Evolutionary conservation across 768 basidiomycete species (phyloP).

Genomic region (Suillus bovinus): DNA sequence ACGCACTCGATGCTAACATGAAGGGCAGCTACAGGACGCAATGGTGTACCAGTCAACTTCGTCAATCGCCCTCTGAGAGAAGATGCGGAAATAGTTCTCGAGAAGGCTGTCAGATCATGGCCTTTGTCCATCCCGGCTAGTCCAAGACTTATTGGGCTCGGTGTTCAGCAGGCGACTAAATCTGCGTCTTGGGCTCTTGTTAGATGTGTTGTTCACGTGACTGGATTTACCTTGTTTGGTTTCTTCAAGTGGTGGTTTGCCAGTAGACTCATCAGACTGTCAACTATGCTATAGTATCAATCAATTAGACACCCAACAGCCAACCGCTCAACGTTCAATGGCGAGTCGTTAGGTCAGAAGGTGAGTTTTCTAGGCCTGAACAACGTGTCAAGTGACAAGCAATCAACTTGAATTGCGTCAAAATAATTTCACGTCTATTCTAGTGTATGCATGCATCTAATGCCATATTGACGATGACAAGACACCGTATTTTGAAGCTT

Average conservation of each 20-base stretch:
- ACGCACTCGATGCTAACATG: conserved; percentile 71
- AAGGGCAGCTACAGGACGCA: conserved; percentile 63
- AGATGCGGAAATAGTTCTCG: conserved; percentile 58
- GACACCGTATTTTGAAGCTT: not conserved
- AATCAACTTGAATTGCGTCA: not conserved
- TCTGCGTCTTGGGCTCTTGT: not conserved
- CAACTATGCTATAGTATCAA: too few relatives aligned
- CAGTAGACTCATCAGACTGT: too few relatives aligned
- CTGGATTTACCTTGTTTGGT: too few relatives aligned
- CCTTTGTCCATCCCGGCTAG: conserved; percentile 32
- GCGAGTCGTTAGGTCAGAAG: not conserved
- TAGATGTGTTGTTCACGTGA: too few relatives aligned
- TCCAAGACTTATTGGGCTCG: not conserved
- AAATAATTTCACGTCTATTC: not conserved
- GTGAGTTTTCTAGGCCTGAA: not conserved
- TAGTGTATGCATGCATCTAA: too few relatives aligned
- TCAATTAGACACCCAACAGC: not conserved
- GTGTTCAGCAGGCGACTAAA: conserved; percentile 8
- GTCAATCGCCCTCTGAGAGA: conserved; percentile 64
- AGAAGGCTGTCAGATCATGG: conserved; percentile 35
- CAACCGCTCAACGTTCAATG: not conserved
- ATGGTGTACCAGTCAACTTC: conserved; percentile 56
- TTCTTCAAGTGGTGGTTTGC: too few relatives aligned
- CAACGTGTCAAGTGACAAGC: not conserved
- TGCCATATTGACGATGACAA: not conserved